Percentiles rank a stretch among this genome's conserved stretches.
phyloP scores from a whole-genome alignment of 345 rosid genomes.

The Boechera retrofracta region DNA sequence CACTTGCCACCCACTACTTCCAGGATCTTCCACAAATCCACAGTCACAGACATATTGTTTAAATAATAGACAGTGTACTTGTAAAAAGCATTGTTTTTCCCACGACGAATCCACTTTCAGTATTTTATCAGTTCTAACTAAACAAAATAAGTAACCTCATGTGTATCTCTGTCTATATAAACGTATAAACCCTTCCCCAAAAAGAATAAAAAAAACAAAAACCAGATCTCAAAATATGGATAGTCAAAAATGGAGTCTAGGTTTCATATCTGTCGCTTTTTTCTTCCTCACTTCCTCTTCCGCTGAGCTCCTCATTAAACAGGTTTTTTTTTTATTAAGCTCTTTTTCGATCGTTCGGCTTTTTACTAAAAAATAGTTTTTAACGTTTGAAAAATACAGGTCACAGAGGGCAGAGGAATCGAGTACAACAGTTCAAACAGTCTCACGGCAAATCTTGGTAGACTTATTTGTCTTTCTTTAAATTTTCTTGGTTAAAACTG shows the following conservation, averaged over 20 bases:
- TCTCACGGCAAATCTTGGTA: constrained; percentile 31
- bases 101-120: not conserved
- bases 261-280: constrained; percentile 23
- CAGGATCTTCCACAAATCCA: not conserved
- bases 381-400: constrained; percentile 1
- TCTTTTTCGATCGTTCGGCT: not conserved
- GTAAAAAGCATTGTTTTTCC: not conserved
- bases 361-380: not conserved
- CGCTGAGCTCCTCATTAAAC: constrained; percentile 33
- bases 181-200: not conserved
- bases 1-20: not conserved
- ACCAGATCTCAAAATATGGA: constrained; percentile 18
- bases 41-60: not conserved
- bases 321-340: constrained; percentile 13
- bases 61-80: not conserved
- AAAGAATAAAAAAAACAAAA: not conserved
- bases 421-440: constrained; percentile 29
- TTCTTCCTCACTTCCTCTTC: constrained; percentile 41
- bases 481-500: not conserved
- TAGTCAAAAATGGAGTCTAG: constrained; percentile 14
- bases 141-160: not conserved
- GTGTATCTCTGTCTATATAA: constrained; percentile 1
- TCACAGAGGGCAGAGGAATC: constrained; percentile 23
- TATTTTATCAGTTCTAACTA: not conserved
- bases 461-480: not conserved